Conservation (phyloP, 2,329 filamentous ascomycete species). For the Xylariaceae sp. region DNA sequence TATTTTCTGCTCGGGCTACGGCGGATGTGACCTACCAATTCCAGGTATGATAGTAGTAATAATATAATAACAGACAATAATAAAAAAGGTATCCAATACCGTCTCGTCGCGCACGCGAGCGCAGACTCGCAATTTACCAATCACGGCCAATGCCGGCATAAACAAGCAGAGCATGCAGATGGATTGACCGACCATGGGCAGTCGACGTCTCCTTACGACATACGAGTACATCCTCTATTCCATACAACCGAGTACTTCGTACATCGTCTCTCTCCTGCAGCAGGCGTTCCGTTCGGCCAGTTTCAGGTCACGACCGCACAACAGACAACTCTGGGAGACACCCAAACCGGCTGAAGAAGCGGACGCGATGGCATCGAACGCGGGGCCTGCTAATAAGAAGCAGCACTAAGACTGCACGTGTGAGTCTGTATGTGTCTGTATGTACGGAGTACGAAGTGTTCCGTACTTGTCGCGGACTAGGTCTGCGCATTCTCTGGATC, state of each 20-base stretch:
- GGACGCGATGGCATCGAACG: not conserved
- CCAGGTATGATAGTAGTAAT: slow-evolving; percentile 2
- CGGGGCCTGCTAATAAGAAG: not conserved
- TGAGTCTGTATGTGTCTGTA: not conserved
- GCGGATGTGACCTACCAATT: slow-evolving; percentile 20
- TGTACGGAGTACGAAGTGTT: too few relatives aligned
- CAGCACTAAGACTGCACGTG: not conserved
- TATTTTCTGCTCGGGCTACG: slow-evolving; percentile 18
- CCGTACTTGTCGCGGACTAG: too few relatives aligned
- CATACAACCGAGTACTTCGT: too few relatives aligned
- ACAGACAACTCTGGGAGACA: not conserved
- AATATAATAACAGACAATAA: too few relatives aligned
- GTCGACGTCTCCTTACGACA: slow-evolving; percentile 3
- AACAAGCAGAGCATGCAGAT: slow-evolving; percentile 10
- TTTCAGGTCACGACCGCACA: slow-evolving; percentile 9
- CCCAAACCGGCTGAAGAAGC: not conserved
- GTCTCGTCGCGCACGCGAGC: slow-evolving; percentile 14
- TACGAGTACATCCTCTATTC: too few relatives aligned
- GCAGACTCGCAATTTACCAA: slow-evolving; percentile 18
- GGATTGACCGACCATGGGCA: slow-evolving; percentile 15
- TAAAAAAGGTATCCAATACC: slow-evolving; percentile 11
- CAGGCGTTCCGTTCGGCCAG: slow-evolving; percentile 4
- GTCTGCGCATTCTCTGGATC: too few relatives aligned
- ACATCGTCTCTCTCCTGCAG: not conserved
- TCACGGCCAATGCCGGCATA: slow-evolving; percentile 16